Conservation (phyloP, 106 monocot genomes). For the Phalaenopsis equestris region DNA sequence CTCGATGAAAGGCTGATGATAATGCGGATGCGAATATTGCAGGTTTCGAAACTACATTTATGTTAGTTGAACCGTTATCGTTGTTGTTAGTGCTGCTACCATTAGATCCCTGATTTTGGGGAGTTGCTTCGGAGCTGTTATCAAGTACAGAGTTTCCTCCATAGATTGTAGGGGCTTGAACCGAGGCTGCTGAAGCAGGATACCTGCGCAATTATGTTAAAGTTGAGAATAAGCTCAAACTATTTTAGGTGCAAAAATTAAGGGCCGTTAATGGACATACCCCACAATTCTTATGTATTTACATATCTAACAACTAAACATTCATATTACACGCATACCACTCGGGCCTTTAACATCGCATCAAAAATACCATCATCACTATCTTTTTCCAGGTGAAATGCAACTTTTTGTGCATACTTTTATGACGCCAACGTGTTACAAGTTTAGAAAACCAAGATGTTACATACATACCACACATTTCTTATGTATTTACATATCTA, state of each 20-base stretch:
- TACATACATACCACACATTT: too few species aligned
- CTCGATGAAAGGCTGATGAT: conserved; percentile 47
- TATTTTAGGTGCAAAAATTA: not conserved
- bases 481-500: too few species aligned
- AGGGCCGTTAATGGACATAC: too few species aligned
- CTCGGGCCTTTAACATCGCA: too few species aligned
- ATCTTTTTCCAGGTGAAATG: too few species aligned
- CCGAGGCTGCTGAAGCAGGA: conserved; percentile 48
- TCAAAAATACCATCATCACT: too few species aligned
- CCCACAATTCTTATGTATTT: too few species aligned
- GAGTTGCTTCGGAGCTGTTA: conserved; percentile 43
- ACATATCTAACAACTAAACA: too few species aligned
- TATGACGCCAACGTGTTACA: too few species aligned
- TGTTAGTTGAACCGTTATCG: conserved; percentile 64
- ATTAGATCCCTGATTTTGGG: conserved; percentile 53
- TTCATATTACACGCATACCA: too few species aligned
- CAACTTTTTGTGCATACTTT: too few species aligned
- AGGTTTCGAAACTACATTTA: conserved; percentile 31
- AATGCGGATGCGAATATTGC: conserved; percentile 16
- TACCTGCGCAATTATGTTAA: conserved; percentile 37
- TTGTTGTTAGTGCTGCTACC: conserved; percentile 60
- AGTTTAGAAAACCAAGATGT: too few species aligned
- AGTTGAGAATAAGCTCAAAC: not conserved
- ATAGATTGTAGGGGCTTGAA: conserved; percentile 35
- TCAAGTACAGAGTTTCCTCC: conserved; percentile 51